Evolutionary conservation across 78 protist genomes (phyloP).

Genomic region (slime mould (Dictyostelium discoideum)): DNA sequence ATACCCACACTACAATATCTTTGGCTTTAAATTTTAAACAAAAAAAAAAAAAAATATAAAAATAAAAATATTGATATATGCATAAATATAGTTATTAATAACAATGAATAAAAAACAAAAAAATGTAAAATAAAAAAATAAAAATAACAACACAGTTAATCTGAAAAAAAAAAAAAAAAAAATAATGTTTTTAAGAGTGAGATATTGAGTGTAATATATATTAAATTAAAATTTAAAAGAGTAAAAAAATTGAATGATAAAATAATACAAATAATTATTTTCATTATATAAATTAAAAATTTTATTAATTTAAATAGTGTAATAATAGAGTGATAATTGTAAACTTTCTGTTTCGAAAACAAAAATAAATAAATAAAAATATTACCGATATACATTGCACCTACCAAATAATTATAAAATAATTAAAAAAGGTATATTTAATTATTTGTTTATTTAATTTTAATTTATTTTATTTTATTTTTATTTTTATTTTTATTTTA

Average conservation of each 20-base stretch:
- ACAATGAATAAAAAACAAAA: not conserved
- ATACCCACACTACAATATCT: not conserved
- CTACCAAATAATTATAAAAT: not conserved
- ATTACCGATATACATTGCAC: not conserved
- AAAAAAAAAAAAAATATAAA: too few species aligned
- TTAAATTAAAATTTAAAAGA: not conserved
- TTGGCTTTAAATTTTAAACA: not conserved
- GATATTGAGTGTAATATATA: not conserved
- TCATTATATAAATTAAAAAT: not conserved
- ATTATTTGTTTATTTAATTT: too few species aligned
- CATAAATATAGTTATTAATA: not conserved
- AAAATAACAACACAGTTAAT: not conserved
- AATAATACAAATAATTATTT: not conserved
- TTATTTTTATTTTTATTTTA: too few species aligned
- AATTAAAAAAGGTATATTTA: too few species aligned
- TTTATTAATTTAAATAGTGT: not conserved
- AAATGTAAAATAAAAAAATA: too few species aligned
- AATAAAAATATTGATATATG: too few species aligned
- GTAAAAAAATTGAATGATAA: not conserved
- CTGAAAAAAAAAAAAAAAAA: not conserved
- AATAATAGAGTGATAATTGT: not conserved
- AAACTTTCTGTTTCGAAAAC: not conserved
- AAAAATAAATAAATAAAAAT: too few species aligned
- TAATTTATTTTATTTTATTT: too few species aligned
- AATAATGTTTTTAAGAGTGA: not conserved